Evolutionary conservation across 805 yeast genomes (phyloP).

Genomic region (Spathaspora sp.): DNA sequence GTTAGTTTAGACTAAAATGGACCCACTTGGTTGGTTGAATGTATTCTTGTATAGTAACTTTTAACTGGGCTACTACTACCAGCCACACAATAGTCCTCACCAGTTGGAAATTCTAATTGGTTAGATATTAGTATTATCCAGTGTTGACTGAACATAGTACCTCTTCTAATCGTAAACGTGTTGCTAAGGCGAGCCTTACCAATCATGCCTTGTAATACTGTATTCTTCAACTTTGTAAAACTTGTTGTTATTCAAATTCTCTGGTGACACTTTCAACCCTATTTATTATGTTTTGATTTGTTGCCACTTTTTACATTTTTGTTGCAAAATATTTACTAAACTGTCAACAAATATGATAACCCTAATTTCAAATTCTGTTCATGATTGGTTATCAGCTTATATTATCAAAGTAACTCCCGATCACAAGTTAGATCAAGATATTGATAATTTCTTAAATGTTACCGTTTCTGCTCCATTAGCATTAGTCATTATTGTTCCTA

Average conservation of each 20-base stretch:
- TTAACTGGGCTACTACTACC: no score
- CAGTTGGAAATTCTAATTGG: neutral
- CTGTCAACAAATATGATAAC: neutral
- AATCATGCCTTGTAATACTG: no score
- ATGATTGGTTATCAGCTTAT: conserved; percentile 1
- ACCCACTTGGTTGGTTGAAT: neutral
- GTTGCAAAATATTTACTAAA: neutral
- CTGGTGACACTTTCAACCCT: neutral
- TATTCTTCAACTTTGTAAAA: no score
- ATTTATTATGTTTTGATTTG: neutral
- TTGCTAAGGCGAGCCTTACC: no score
- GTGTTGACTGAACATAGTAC: no score
- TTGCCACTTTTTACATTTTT: neutral
- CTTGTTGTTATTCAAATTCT: neutral
- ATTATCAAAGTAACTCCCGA: neutral
- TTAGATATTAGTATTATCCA: no score
- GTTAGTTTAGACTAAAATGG: no score
- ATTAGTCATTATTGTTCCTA: neutral
- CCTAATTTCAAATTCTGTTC: neutral
- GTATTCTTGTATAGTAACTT: neutral
- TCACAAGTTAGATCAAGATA: neutral
- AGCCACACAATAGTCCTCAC: neutral
- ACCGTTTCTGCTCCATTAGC: neutral
- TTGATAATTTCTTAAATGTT: neutral
- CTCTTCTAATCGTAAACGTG: no score